Evolutionary conservation across 2,329 filamentous ascomycete species (phyloP).

Genomic region (Aspergillus hiratsukae): DNA sequence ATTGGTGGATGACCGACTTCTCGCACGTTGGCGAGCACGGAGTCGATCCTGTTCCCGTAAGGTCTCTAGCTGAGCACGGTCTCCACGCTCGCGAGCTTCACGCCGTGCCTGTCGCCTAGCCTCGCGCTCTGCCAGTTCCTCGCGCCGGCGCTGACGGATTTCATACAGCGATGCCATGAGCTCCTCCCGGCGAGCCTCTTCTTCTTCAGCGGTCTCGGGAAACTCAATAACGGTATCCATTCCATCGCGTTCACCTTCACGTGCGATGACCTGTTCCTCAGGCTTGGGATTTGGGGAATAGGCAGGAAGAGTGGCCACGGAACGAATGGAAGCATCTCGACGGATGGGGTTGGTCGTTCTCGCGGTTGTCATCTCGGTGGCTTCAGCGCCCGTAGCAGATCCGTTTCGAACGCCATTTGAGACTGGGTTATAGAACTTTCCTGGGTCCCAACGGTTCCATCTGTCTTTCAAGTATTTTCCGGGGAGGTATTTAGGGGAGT

Average conservation of each 20-base stretch:
- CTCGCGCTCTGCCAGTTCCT: constrained; percentile 72
- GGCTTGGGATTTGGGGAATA: constrained; percentile 71
- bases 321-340: constrained; percentile 79
- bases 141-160: constrained; percentile 72
- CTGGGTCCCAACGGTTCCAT: constrained; percentile 49
- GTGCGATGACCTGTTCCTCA: constrained; percentile 75
- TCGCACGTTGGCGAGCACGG: constrained; percentile 47
- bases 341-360: constrained; percentile 52
- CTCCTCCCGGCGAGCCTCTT: constrained; percentile 73
- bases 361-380: constrained; percentile 26
- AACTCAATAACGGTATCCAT: constrained; percentile 88
- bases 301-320: constrained; percentile 87
- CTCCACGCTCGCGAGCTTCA: constrained; percentile 68
- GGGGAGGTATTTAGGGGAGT: constrained; percentile 49
- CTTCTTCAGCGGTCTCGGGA: constrained; percentile 72
- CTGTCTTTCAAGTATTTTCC: constrained; percentile 47
- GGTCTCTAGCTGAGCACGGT: constrained; percentile 63
- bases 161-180: constrained; percentile 94
- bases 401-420: constrained; percentile 18
- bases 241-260: constrained; percentile 86
- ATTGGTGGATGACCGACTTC: constrained; percentile 18
- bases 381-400: constrained; percentile 24
- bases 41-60: constrained; percentile 55
- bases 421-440: constrained; percentile 40
- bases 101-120: constrained; percentile 64